A percentile compares a stretch with the other conserved stretches of the same genome.
phyloP scores from a whole-genome alignment of 1,139 yeast genomes.

The Yamadazyma membranifaciens region DNA sequence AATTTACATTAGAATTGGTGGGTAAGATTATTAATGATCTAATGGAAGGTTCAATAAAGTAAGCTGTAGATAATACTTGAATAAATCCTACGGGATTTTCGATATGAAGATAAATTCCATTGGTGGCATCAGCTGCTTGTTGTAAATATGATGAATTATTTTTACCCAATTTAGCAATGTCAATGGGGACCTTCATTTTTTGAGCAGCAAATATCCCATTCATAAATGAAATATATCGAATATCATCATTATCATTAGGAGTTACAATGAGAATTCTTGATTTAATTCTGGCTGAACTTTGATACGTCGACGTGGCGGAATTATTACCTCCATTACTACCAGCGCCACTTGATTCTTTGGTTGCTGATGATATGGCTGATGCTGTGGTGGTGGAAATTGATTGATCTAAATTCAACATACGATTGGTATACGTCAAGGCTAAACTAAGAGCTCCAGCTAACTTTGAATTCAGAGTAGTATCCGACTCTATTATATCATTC shows the following conservation, averaged over 20 bases:
- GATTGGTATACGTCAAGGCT: constrained; percentile 78
- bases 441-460: constrained; percentile 77
- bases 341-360: constrained; percentile 23
- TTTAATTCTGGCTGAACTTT: constrained; percentile 44
- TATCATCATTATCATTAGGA: constrained; percentile 72
- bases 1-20: constrained; percentile 83
- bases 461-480: constrained; percentile 32
- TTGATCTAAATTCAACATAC: constrained; percentile 55
- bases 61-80: constrained; percentile 62
- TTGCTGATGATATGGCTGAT: constrained; percentile 44
- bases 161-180: constrained; percentile 79
- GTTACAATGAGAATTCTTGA: constrained; percentile 75
- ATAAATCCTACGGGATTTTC: constrained; percentile 76
- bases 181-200: constrained; percentile 84
- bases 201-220: constrained; percentile 96
- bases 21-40: constrained; percentile 77
- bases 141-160: constrained; percentile 79
- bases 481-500: constrained; percentile 22
- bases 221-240: constrained; percentile 92
- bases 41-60: constrained; percentile 79
- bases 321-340: constrained; percentile 13
- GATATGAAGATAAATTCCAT: constrained; percentile 80
- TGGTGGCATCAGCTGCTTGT: constrained; percentile 94
- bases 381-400: constrained; percentile 48
- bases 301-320: constrained; percentile 14